Evolutionary conservation across 1,284 basidiomycete species (phyloP), one percentile per base, ranked within the genome.

Genomic region (Austroboletus novae-zelandiae): DNA sequence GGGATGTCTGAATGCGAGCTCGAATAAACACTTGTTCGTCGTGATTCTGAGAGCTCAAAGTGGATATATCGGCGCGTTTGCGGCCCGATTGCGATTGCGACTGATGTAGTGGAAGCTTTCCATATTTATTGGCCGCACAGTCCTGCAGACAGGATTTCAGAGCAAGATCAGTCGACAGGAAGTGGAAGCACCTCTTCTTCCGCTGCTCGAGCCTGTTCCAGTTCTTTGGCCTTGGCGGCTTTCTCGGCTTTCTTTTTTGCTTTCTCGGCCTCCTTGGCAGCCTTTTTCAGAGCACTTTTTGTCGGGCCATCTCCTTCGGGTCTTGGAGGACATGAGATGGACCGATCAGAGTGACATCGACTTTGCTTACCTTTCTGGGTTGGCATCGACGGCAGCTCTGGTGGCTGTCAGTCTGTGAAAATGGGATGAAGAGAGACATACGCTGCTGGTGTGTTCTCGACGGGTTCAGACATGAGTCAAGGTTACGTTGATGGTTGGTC

Each of bases 211-310:
- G 85, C 87, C 47, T 89, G 80, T 57, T 92, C 91, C 48, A 86
- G 80, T 50, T 78, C 64, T 40, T 54, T 67, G 54, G 83, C 85
- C 62, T 86, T 89, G 14, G 89, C 91, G 7, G 82, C 84, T 57
- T 85, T 86, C 66, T 92, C 91, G 32, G 88, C 89, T 6, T 88
- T 91, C 70, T 94, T 95, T 71, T 88, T 89, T 23, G 88, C 90
- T 66, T 99, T 98, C 71, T 97, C 94, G 17, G 87, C 89, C 55
- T 91, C 89, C 71, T 96, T 97, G 29, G 90, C 91, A 31, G 86
- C 82, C 74, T 95, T 97, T 77, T 98, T 98, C 57, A 94, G 74
- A 64, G 96, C 94, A 66, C 80, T 93, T 74, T 98, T 98, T 52
- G 89, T 87, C 8, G 89, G 87, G 18, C 74, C 82, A 31, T 72